A percentile compares a stretch with the other conserved stretches of the same genome.
phyloP scores from a whole-genome alignment of 1,284 basidiomycete genomes.

The Trichosporon sp. region DNA sequence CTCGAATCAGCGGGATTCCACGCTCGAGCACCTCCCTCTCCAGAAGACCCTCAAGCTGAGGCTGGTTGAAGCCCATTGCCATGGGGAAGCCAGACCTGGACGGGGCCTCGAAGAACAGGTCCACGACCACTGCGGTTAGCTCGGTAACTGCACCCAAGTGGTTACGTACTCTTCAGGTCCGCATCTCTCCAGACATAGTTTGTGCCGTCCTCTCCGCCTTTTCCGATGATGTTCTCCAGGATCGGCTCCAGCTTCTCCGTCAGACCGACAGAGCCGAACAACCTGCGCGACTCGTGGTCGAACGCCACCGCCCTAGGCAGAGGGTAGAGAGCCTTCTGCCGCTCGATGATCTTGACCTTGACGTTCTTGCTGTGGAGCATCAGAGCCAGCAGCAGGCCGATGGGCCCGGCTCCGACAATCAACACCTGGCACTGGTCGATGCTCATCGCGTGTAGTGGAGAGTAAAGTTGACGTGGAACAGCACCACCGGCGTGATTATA shows the following conservation, averaged over 20 bases:
- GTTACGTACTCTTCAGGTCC: conserved; percentile 18
- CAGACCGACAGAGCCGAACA: conserved; percentile 17
- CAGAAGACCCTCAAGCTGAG: conserved; percentile 16
- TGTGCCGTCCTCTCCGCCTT: conserved; percentile 17
- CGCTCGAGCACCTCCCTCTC: conserved; percentile 9
- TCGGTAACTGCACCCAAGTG: not conserved
- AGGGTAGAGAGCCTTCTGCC: conserved; percentile 24
- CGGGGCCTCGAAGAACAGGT: conserved; percentile 14
- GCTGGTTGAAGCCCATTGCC: conserved; percentile 19
- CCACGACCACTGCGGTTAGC: conserved; percentile 11
- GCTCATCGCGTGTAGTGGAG: conserved; percentile 8
- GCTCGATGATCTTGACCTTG: conserved; percentile 22
- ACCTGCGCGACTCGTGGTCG: conserved; percentile 23
- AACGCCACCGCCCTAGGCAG: conserved; percentile 24
- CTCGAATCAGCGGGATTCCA: conserved; percentile 7
- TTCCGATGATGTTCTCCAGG: conserved; percentile 9
- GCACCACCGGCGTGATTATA: no score
- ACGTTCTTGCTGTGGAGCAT: conserved; percentile 18
- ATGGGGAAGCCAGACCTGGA: conserved; percentile 21
- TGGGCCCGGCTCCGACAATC: conserved; percentile 16
- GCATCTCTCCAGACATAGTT: conserved; percentile 25
- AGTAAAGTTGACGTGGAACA: no score
- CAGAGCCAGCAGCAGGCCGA: conserved; percentile 16
- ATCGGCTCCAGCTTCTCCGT: conserved; percentile 14
- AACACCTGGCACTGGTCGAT: conserved; percentile 10